Percentiles rank a stretch among this genome's conserved stretches.
These are phyloP conservation scores for Xerocomus brunneocitrinus DNA, from an alignment of 768 basidiomycete genomes.

Conservation along the genomic window DNA sequence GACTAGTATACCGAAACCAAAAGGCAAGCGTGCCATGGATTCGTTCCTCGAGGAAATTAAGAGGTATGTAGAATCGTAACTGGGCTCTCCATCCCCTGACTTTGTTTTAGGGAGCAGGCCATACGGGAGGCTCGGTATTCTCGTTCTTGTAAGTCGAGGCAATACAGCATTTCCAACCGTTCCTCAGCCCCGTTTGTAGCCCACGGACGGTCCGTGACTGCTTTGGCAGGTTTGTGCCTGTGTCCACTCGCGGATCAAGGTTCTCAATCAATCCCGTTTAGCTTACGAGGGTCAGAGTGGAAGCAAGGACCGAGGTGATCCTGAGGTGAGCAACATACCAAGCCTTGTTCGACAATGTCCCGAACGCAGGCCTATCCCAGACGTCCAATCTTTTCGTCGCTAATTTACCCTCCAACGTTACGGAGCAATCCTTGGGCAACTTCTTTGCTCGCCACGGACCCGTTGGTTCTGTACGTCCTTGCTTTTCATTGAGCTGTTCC, in stretches of 20 bases:
- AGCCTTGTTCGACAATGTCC: neutral
- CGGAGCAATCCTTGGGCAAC: constrained; percentile 77
- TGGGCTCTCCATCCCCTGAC: constrained; percentile 1
- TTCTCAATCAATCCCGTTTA: constrained; percentile 17
- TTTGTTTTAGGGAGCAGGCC: constrained; percentile 76
- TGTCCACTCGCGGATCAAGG: neutral
- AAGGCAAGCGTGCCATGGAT: constrained; percentile 96
- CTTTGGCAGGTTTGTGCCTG: constrained; percentile 69
- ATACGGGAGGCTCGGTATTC: constrained; percentile 82
- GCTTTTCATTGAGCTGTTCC: neutral
- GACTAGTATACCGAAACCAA: constrained; percentile 57
- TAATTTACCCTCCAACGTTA: constrained; percentile 83
- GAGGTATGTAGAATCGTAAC: constrained; percentile 43
- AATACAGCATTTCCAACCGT: neutral
- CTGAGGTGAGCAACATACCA: constrained; percentile 50
- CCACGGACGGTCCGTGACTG: constrained; percentile 78
- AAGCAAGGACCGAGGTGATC: constrained; percentile 85
- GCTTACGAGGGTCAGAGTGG: constrained; percentile 91
- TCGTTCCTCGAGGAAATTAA: constrained; percentile 95
- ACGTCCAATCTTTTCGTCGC: constrained; percentile 97
- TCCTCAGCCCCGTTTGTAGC: constrained; percentile 29
- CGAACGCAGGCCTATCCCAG: constrained; percentile 34
- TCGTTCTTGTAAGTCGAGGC: constrained; percentile 48
- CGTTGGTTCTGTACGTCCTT: constrained; percentile 73
- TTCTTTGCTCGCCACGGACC: constrained; percentile 92